Conservation (phyloP, 2,329 filamentous ascomycete species). For the Aspergillus eucalypticola region DNA sequence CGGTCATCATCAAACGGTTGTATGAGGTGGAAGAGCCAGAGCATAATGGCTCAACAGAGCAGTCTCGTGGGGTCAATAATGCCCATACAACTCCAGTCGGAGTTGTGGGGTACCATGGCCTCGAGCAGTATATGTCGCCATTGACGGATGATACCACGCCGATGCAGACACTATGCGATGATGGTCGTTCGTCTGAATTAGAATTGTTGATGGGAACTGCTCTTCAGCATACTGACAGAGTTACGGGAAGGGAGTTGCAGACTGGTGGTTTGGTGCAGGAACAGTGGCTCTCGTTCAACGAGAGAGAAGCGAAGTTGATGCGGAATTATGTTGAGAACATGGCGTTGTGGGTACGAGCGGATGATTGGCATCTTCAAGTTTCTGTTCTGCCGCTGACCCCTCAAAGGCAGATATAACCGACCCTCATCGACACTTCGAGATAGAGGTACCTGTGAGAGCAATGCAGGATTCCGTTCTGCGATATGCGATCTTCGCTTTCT, state of each 20-base stretch:
- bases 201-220: not conserved
- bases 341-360: slow-evolving; percentile 30
- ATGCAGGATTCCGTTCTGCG: slow-evolving; percentile 35
- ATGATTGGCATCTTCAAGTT: too few species aligned
- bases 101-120: too few species aligned
- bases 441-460: slow-evolving; percentile 33
- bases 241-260: not conserved
- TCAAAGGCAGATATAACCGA: slow-evolving; percentile 36
- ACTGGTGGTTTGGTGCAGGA: not conserved
- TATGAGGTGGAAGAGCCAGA: not conserved
- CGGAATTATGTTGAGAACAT: slow-evolving; percentile 37
- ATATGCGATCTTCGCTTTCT: slow-evolving; percentile 36
- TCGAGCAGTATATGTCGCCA: not conserved
- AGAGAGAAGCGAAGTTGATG: slow-evolving; percentile 25
- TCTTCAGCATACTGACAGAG: slow-evolving; percentile 2
- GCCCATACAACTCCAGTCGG: too few species aligned
- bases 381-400: not conserved
- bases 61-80: too few species aligned
- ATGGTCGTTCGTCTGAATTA: not conserved
- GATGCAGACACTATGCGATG: too few species aligned
- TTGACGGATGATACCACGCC: not conserved
- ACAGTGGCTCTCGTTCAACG: slow-evolving; percentile 9
- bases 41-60: too few species aligned
- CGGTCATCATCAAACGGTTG: not conserved
- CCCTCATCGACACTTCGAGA: slow-evolving; percentile 32